phyloP scores from a whole-genome alignment of 805 yeast genomes.

The Starmerella sirachaensis region DNA sequence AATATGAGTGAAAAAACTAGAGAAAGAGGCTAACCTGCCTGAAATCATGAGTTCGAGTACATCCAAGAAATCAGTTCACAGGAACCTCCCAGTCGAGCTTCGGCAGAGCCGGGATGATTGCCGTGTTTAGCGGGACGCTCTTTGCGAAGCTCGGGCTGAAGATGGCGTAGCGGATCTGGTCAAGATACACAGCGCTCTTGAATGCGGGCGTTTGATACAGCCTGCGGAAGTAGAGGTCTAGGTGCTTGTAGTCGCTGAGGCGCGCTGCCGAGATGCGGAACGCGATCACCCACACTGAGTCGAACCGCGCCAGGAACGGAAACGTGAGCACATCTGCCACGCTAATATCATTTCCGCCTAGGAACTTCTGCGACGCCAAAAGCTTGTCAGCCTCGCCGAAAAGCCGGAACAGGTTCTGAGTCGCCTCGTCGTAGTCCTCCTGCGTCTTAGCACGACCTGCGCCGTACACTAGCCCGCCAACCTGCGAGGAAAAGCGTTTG shows the following conservation, averaged over 20 bases:
- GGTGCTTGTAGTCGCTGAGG: constrained; percentile 59
- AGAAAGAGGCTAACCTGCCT: no score
- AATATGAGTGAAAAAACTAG: no score
- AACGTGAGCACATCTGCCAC: constrained; percentile 81
- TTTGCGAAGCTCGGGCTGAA: no score
- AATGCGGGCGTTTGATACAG: constrained; percentile 58
- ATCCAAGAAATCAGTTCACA: no score
- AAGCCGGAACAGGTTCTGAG: constrained; percentile 34
- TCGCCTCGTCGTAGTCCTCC: constrained; percentile 63
- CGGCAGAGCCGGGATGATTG: constrained; percentile 7
- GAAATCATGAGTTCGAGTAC: no score
- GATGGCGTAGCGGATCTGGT: constrained; percentile 69
- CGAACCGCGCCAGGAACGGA: constrained; percentile 79
- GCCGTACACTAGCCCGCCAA: constrained; percentile 48
- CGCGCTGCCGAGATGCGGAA: constrained; percentile 75
- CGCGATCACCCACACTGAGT: constrained; percentile 81
- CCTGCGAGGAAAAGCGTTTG: constrained; percentile 47
- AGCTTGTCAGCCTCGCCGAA: constrained; percentile 48
- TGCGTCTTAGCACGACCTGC: constrained; percentile 71
- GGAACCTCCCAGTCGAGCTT: constrained; percentile 10
- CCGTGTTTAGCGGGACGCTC: no score
- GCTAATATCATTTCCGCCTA: constrained; percentile 57
- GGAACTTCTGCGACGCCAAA: constrained; percentile 30
- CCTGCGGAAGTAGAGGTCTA: constrained; percentile 67
- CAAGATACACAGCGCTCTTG: constrained; percentile 69